Base-by-base conservation (phyloP, 1,284 basidiomycete genomes). In the Bondarzewia mesenterica region DNA sequence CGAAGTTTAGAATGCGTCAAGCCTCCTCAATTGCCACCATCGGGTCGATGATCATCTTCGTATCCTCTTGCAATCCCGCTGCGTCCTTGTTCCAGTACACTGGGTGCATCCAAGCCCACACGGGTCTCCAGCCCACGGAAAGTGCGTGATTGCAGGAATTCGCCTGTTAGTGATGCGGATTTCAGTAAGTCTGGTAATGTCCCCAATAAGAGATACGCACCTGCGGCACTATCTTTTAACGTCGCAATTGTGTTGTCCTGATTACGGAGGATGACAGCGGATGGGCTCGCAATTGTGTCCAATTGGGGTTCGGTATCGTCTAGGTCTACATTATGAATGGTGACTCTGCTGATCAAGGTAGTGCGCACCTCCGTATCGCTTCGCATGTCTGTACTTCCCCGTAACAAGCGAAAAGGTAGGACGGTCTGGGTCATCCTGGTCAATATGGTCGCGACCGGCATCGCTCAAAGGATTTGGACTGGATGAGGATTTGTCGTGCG, bases 61-160 rank as follows among this genome's bases (percentile, higher is more conserved):
- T 99, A 98, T 4, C 88, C 90, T 54, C 85, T 78, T 26, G 95
- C 93, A 44, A 96, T 89, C 4, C 95, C 95, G 55, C 77, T 89
- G 50, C 91, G 71, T 1, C 92, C 95, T 64, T 95, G 85, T 66
- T 97, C 91, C 47, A 99, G 67, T 42, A 82, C 60, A 52, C 87
- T 80, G 0, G 94, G 93, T 7, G 75, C 78, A 59, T 95, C 90
- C 62, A 88, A 69, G 0, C 92, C 93, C 14, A 87, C 60, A 8
- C 89, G 75, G 23, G 79, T 71, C 55, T 98, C 94, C 10, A 99
- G 70, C 0, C 95, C 96, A 48, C 77, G 80, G 69, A 89, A 99
- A 0, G 78, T 80, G 23, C 93, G 74, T 21, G 68, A 67, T 42
- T 81, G 77, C 7, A 92, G 64, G 61, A 85, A 90, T 59, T 82